Evolutionary conservation across 1,139 yeast species (phyloP).

Genomic region (Candida sanyaensis): DNA sequence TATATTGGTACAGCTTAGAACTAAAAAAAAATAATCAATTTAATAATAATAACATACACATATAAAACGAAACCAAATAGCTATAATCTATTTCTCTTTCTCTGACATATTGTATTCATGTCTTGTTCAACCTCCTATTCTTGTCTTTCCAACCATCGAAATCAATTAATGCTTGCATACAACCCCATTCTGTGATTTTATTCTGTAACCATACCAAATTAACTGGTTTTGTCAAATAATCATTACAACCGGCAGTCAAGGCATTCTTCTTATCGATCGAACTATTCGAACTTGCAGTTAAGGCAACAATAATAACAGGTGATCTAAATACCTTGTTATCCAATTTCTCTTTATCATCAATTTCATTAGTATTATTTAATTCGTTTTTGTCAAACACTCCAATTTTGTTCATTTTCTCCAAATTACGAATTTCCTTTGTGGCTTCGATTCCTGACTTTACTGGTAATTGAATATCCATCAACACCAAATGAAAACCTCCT

Average conservation of each 20-base stretch:
- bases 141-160: constrained; percentile 86
- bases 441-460: constrained; percentile 54
- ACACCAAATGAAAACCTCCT: constrained; percentile 47
- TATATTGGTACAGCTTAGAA: not conserved
- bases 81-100: too few relatives aligned
- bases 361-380: constrained; percentile 22
- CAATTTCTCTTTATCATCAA: constrained; percentile 43
- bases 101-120: not conserved
- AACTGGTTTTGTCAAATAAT: constrained; percentile 95
- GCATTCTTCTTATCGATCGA: constrained; percentile 91
- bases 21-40: not conserved
- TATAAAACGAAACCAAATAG: not conserved
- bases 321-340: constrained; percentile 70
- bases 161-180: constrained; percentile 96
- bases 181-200: constrained; percentile 95
- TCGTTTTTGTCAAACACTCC: constrained; percentile 71
- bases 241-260: constrained; percentile 95
- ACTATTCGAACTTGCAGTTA: constrained; percentile 84
- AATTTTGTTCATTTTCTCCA: constrained; percentile 78
- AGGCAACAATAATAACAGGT: constrained; percentile 94
- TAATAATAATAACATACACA: too few relatives aligned
- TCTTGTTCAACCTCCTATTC: constrained; percentile 14
- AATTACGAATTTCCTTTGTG: constrained; percentile 53
- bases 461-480: constrained; percentile 62
- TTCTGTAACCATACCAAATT: constrained; percentile 91